Evolutionary conservation across 1,284 basidiomycete genomes (phyloP), one percentile per base, ranked within the genome.

Genomic region (Malassezia yamatoensis): DNA sequence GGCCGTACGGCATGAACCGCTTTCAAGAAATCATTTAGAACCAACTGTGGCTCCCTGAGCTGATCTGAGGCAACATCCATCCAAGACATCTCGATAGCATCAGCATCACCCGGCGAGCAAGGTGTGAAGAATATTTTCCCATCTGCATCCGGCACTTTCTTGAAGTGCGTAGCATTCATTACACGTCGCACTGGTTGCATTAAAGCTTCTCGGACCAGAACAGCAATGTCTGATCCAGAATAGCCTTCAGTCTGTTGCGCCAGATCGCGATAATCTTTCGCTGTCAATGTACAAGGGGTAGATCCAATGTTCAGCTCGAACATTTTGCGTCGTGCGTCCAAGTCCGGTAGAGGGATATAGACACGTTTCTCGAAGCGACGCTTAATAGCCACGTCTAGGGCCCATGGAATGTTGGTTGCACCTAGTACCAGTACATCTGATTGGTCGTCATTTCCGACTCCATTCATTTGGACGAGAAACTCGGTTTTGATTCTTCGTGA

Each of bases 121-220:
- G 49, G 49, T 39, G 49, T 53, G 43, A 57, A 61, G n/a, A 55
- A 51, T 49, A 51, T 59, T 8, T 59, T 58, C 32, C 58, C 54
- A 37, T 56, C 52, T 45, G 54, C 54, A 55, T 60, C 66, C 64
- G 76, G 58, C 40, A 80, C 78, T 68, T 78, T 75, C 59, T 90
- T 91, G 79, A 98, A 98, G 76, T 98, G 93, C 2, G 91, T 96
- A 1, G 94, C 90, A 24, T 85, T 84, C 42, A 96, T 82, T 40
- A 98, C 90, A 75, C 96, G 98, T 54, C 94, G 84, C 20, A 98
- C 89, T 1, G 94, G 93, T 75, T 98, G 91, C 93, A 98, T 98
- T 57, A 98, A 80, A 1, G 93, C 93, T 70, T 98, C 94, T 56
- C 91, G 85, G 9, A 98, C 93, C 47, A 96, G 81, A 58, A 96